Percentiles rank a stretch among this genome's conserved stretches.
Conservation (phyloP, 352 stramenopile species). For the Globisporangium paroecandrum region DNA sequence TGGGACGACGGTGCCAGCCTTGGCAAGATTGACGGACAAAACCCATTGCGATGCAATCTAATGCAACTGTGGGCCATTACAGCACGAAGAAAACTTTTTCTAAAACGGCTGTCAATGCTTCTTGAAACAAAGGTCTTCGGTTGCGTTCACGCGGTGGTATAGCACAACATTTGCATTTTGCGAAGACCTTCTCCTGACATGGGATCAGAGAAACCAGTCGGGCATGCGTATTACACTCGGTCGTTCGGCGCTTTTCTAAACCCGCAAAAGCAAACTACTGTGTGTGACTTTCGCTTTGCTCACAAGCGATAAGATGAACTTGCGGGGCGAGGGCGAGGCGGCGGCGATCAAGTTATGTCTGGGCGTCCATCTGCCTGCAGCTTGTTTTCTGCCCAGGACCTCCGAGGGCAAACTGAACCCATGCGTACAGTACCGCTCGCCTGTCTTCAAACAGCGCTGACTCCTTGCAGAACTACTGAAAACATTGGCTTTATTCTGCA, state of each 20-base stretch:
- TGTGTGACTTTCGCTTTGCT: background rate
- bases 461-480: background rate
- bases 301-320: background rate
- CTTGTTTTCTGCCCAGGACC: background rate
- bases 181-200: background rate
- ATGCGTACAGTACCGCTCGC: background rate
- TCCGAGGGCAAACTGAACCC: background rate
- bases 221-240: background rate
- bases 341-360: background rate
- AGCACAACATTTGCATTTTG: background rate
- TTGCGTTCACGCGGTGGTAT: background rate
- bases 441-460: background rate
- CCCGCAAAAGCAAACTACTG: background rate
- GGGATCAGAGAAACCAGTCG: background rate
- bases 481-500: background rate
- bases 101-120: background rate
- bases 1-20: background rate
- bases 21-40: background rate
- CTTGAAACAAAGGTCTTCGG: background rate
- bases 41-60: background rate
- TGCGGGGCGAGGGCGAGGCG: too few relatives aligned
- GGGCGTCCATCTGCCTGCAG: background rate
- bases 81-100: background rate
- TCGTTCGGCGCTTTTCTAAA: background rate
- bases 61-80: background rate